Conservation (phyloP, 495 filamentous ascomycete genomes). For the Penicillium silybi region DNA sequence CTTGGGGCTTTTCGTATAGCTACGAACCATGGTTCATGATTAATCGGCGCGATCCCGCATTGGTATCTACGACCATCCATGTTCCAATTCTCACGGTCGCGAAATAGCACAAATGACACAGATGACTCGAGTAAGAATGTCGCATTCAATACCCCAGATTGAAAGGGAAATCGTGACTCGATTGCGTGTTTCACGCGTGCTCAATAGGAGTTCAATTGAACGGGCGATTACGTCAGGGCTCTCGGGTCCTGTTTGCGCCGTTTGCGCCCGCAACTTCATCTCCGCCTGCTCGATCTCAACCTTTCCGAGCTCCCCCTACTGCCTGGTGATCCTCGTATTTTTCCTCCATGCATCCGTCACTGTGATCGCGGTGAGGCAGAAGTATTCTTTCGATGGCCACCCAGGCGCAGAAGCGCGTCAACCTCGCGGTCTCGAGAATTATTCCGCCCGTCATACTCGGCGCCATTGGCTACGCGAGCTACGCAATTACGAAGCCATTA, state of each 20-base stretch:
- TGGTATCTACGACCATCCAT: neutral
- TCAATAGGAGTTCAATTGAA: neutral
- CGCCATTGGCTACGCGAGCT: conserved; percentile 58
- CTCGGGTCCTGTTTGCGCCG: conserved; percentile 9
- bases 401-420: conserved; percentile 42
- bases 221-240: conserved; percentile 9
- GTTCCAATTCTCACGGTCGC: neutral
- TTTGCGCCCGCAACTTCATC: conserved; percentile 5
- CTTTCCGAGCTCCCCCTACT: conserved; percentile 3
- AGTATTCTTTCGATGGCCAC: conserved; percentile 19
- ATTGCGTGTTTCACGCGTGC: neutral
- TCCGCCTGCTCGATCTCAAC: neutral
- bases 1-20: neutral
- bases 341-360: conserved; percentile 1
- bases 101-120: neutral
- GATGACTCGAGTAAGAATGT: neutral
- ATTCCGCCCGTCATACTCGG: conserved; percentile 58
- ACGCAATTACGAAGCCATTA: conserved; percentile 55
- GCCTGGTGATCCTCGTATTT: neutral
- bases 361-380: conserved; percentile 5
- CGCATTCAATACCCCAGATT: neutral
- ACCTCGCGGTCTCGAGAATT: conserved; percentile 49
- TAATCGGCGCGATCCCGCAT: neutral
- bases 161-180: neutral
- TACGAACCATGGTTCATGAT: neutral